Evolutionary conservation across 2,329 filamentous ascomycete species (phyloP), one percentile per base, ranked within the genome.

Genomic region (Fusarium sp.): DNA sequence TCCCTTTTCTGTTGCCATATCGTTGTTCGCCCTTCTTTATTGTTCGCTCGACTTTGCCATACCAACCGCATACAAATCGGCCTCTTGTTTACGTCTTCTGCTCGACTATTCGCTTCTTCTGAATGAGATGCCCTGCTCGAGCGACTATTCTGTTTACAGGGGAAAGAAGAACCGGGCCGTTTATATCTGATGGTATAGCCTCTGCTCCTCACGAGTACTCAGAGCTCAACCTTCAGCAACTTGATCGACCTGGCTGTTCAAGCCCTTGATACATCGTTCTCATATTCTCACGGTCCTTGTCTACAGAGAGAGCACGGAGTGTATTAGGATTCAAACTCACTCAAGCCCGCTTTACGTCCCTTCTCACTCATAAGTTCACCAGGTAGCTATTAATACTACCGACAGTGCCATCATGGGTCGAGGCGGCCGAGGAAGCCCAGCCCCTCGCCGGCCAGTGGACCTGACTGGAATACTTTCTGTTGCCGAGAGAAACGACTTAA

Each of bases 401-500:
- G 54, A 36, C 44, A 19, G 42, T 34, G 15, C 19, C 57, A 71
- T 26, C 62, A 84, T 84, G 83, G 78, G 76, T 52, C 78, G 82
- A 57, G 79, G 80, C 49, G 76, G 79, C 49, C 76, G 80, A 69
- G 76, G 71, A 56, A 71, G 70, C 49, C 76, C 74, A 60, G 78
- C 73, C 47, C 72, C 75, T 59, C 82, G 81, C 60, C 82, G 84
- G 19, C 79, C 85, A 38, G 81, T 85, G 40, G 86, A 89, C 64
- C 70, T 89, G 65, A 87, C 83, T 53, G 80, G 80, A 26, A 74
- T 86, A 52, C 75, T 89, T 38, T 84, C 78, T 21, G 45, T 76
- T 6, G 78, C 81, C 3, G 86, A 89, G 72, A 84, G 82, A 69
- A 80, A 80, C 33, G 87, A 89, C 59, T 76, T 91, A 40, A 77